phyloP scores from a whole-genome alignment of 1,139 yeast species.

The Nematodospora anomalae region DNA sequence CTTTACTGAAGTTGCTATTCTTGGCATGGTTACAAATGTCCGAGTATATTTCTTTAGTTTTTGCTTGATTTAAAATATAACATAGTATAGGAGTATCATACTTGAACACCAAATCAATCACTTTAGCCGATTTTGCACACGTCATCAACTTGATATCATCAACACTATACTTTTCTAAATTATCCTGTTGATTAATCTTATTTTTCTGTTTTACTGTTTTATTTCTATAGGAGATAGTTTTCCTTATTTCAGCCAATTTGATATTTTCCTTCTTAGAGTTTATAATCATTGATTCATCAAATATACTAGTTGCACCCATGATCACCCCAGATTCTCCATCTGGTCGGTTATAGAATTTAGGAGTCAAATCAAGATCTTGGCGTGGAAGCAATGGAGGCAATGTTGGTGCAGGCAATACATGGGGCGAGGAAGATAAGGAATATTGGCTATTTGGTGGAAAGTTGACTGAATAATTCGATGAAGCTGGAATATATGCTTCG shows the following conservation, averaged over 20 bases:
- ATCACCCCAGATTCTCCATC: conserved; percentile 8
- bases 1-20: not conserved
- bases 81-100: conserved; percentile 10
- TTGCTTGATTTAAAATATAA: conserved; percentile 6
- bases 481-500: not conserved
- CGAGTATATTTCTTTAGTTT: conserved; percentile 3
- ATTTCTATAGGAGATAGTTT: not conserved
- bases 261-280: conserved; percentile 2
- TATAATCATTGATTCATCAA: conserved; percentile 12
- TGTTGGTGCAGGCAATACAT: conserved; percentile 2
- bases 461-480: not conserved
- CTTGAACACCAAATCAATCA: conserved; percentile 5
- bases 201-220: too few relatives aligned
- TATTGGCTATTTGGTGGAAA: not conserved
- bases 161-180: not conserved
- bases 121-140: conserved; percentile 5
- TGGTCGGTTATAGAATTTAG: conserved; percentile 8
- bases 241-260: conserved; percentile 3
- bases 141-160: conserved; percentile 9
- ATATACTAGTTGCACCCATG: conserved; percentile 10
- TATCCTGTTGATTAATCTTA: not conserved
- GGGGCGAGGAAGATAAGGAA: conserved; percentile 6
- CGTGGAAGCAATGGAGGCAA: conserved; percentile 5
- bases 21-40: conserved; percentile 5
- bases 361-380: conserved; percentile 9